Base-by-base conservation (phyloP, 2,329 filamentous ascomycete species). In the Xylariaceae sp. region DNA sequence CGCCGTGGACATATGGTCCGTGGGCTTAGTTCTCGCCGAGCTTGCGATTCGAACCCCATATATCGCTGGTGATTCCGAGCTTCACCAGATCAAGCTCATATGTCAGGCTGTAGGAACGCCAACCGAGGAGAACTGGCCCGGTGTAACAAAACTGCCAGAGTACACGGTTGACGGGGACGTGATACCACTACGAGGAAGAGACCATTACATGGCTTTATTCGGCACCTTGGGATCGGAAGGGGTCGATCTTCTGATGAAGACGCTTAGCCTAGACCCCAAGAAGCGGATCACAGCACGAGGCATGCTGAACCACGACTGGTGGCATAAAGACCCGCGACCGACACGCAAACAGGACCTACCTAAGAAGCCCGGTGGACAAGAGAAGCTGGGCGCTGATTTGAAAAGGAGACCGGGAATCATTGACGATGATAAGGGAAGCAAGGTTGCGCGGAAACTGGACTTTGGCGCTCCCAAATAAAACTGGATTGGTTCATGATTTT, bases 91-190 rank as follows among this genome's bases (percentile, higher is more conserved):
- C 61, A 80, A 83, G 54, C 80, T 92, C 62, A 95, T 97, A 59
- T 90, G 86, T 68, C 84, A 90, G 65, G 85, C 86, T 50, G 84
- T 97, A 59, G 94, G 94, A 54, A 95, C 91, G 0, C 94, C 94
- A 0, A 94, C 85, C 4, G 94, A 99, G 68, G 89, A 94, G 15
- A 92, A 91, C 68, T 99, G 94, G 94, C 92, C 94, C 0, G 92
- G 92, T 26, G 92, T 99, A 7, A 85, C 85, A 4, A 84, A 84
- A 59, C 76, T 99, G 10, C 84, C 85, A 13, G 86, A 86, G 55
- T 99, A 94, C 71, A 83, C 91, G n/a, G 80, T 87, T 1, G 80
- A 86, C 1, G 80, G 82, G 5, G 74, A 81, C 52, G 70, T 74
- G 52, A 78, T 84, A 57, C 75, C 83, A 63, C 63, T 89, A 71